Evolutionary conservation across 1,139 yeast species (phyloP).

Genomic region (Sugiyamaella japonica): DNA sequence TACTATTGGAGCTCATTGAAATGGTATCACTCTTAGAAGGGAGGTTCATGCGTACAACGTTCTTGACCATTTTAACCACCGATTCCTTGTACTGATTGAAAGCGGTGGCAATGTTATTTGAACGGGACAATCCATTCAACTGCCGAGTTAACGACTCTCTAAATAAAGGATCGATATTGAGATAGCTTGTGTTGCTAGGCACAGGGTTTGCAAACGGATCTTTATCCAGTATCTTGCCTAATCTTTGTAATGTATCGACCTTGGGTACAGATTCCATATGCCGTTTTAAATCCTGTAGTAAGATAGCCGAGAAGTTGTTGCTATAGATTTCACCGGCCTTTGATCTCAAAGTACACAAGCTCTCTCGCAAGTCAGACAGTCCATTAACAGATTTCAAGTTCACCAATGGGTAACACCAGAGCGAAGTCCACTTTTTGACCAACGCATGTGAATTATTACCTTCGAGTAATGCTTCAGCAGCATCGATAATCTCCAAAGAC

Average conservation of each 20-base stretch:
- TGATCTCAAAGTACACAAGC: conserved; percentile 51
- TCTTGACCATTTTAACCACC: conserved; percentile 67
- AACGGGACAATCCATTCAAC: conserved; percentile 58
- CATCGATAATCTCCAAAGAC: conserved; percentile 56
- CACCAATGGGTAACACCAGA: conserved; percentile 34
- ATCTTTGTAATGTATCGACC: conserved; percentile 55
- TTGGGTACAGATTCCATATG: conserved; percentile 55
- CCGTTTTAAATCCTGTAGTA: conserved; percentile 59
- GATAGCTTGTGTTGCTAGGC: conserved; percentile 39
- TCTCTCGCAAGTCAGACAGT: conserved; percentile 53
- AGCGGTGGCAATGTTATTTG: conserved; percentile 65
- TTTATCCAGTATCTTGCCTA: conserved; percentile 38
- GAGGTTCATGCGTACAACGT: conserved; percentile 62
- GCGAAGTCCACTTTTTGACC: conserved; percentile 40
- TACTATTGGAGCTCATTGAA: conserved; percentile 31
- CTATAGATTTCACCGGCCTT: conserved; percentile 71
- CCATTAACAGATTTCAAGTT: conserved; percentile 62
- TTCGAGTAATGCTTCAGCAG: conserved; percentile 55
- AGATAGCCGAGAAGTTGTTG: conserved; percentile 52
- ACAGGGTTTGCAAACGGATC: conserved; percentile 13
- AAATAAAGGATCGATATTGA: conserved; percentile 41
- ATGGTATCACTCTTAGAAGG: conserved; percentile 47
- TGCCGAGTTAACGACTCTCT: conserved; percentile 48
- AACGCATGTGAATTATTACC: conserved; percentile 44
- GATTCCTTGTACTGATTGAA: conserved; percentile 66